Conservation (phyloP, 345 rosid genomes). For the Litchi chinensis region DNA sequence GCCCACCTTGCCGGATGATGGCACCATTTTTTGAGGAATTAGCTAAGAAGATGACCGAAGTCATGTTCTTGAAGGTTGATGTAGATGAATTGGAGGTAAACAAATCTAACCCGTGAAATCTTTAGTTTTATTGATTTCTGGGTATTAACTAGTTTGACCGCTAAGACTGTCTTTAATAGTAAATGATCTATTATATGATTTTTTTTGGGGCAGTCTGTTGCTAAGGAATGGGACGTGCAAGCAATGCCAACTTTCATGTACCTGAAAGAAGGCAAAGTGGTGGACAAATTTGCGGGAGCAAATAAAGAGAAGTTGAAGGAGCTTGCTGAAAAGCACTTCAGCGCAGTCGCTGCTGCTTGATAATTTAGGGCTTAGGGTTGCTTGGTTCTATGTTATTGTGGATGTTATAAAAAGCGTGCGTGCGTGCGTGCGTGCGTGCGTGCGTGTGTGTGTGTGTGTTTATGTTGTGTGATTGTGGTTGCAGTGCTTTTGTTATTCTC, state of each 20-base stretch:
- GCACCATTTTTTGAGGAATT: slow-evolving; percentile 62
- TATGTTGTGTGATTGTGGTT: too few species aligned
- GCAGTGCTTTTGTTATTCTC: too few species aligned
- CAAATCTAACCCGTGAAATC: background rate
- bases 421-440: too few species aligned
- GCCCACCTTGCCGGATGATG: slow-evolving; percentile 68
- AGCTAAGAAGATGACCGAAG: slow-evolving; percentile 56
- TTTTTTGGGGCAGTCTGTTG: slow-evolving; percentile 48
- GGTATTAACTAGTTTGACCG: background rate
- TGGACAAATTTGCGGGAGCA: slow-evolving; percentile 68
- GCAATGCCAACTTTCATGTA: slow-evolving; percentile 80
- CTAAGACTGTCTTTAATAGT: too few species aligned
- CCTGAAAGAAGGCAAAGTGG: slow-evolving; percentile 48
- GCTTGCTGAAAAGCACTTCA: slow-evolving; percentile 28
- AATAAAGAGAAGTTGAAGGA: slow-evolving; percentile 42
- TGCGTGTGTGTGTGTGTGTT: too few species aligned
- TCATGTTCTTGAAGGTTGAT: slow-evolving; percentile 75
- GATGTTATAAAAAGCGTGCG: too few species aligned
- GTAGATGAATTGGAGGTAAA: slow-evolving; percentile 68
- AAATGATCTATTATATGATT: background rate
- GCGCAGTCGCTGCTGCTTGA: slow-evolving; percentile 24
- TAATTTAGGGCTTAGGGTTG: background rate
- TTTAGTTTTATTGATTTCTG: background rate
- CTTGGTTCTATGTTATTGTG: background rate
- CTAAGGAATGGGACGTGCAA: slow-evolving; percentile 65